These are phyloP conservation scores for Musa beccarii DNA, from an alignment of 176 grass and related monocot genomes.

Conservation along the genomic window DNA sequence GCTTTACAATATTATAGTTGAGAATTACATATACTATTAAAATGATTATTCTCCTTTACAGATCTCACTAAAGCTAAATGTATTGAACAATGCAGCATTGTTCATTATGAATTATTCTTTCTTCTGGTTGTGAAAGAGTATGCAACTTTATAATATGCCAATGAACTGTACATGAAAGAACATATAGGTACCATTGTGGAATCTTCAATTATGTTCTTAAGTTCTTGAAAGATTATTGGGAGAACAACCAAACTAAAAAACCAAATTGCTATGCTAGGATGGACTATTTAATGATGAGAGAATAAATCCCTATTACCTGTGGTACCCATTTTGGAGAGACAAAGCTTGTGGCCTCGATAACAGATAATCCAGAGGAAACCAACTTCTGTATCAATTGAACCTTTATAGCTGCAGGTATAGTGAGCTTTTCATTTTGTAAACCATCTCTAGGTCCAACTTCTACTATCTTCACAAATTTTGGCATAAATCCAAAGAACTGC, in stretches of 20 bases:
- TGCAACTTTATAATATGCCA: neutral
- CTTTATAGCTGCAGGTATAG: constrained; percentile 67
- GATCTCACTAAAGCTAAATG: no score
- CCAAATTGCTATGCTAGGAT: neutral
- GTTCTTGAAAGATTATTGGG: neutral
- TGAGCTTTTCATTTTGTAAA: constrained; percentile 72
- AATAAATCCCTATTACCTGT: constrained; percentile 40
- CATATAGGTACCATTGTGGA: neutral
- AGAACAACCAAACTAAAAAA: neutral
- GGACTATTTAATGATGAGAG: neutral
- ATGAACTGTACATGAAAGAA: neutral
- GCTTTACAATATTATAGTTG: neutral
- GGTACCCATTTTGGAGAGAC: constrained; percentile 97
- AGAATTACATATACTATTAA: no score
- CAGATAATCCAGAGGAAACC: constrained; percentile 56
- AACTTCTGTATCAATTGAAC: constrained; percentile 86
- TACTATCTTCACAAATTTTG: constrained; percentile 75
- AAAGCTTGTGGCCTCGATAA: constrained; percentile 96
- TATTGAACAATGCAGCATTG: no score
- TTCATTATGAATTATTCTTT: neutral
- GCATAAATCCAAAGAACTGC: constrained; percentile 57
- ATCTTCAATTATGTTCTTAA: neutral
- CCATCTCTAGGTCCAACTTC: constrained; percentile 93
- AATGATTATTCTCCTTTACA: no score
- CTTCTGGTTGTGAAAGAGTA: neutral